Conservation (phyloP, 768 basidiomycete genomes). For the Pholiota conissans region DNA sequence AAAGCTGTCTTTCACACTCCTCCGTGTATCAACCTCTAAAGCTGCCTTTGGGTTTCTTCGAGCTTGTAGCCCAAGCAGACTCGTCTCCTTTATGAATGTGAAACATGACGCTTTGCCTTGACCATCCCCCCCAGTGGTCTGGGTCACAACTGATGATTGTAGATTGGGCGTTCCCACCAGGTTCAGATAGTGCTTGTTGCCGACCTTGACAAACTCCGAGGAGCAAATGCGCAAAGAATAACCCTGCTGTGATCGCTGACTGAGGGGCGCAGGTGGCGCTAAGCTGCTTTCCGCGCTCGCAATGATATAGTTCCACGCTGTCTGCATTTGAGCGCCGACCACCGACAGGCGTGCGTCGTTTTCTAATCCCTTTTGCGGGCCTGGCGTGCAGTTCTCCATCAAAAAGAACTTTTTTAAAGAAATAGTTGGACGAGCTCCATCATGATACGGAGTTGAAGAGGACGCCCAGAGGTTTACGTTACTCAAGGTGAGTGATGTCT, state of each 20-base stretch:
- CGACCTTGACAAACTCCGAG: slow-evolving; percentile 1
- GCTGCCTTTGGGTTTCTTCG: neutral
- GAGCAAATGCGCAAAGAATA: neutral
- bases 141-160: slow-evolving; percentile 4
- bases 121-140: neutral
- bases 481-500: neutral
- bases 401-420: neutral
- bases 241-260: neutral
- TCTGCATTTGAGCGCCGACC: neutral
- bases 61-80: neutral
- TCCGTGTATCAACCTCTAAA: neutral
- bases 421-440: neutral
- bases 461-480: neutral
- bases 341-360: slow-evolving; percentile 8
- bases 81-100: neutral
- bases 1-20: neutral
- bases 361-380: neutral
- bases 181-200: neutral
- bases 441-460: neutral
- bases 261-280: neutral
- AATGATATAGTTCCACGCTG: slow-evolving; percentile 8
- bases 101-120: neutral
- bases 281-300: neutral
- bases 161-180: slow-evolving; percentile 3
- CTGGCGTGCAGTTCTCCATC: neutral